Conservation (phyloP, 495 filamentous ascomycete genomes). For the Aspergillus leporis region DNA sequence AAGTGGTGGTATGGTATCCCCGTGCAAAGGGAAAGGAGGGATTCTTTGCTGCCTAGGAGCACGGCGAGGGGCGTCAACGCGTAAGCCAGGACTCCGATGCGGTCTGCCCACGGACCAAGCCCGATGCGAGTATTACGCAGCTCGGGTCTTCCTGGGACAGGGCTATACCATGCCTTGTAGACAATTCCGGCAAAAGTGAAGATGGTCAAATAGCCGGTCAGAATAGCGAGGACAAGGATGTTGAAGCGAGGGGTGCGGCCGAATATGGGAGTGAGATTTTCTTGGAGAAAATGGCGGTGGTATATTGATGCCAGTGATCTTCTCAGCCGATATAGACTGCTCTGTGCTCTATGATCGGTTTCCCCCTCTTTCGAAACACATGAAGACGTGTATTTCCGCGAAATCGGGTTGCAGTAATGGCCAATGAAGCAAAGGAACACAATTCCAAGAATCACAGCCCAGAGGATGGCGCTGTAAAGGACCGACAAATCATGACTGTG, state of each 20-base stretch:
- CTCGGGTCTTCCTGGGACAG: conserved; percentile 46
- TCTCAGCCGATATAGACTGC: conserved; percentile 15
- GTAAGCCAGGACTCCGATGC: conserved; percentile 64
- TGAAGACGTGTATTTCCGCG: conserved; percentile 6
- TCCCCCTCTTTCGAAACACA: conserved; percentile 10
- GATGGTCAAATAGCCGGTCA: conserved; percentile 56
- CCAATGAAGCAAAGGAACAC: conserved; percentile 50
- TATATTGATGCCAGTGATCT: conserved; percentile 17
- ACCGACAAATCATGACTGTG: conserved; percentile 57
- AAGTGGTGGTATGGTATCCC: conserved; percentile 68
- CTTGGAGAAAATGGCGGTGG: conserved; percentile 41
- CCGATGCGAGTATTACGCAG: conserved; percentile 57
- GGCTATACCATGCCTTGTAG: conserved; percentile 61
- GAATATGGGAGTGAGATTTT: conserved; percentile 34
- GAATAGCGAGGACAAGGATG: conserved; percentile 49
- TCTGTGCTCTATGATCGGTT: conserved; percentile 11
- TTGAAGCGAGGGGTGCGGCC: conserved; percentile 44
- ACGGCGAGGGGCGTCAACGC: conserved; percentile 65
- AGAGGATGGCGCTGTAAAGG: conserved; percentile 62
- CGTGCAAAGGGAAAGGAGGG: conserved; percentile 59
- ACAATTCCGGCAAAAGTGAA: conserved; percentile 63
- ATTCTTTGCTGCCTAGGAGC: conserved; percentile 59
- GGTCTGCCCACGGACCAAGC: conserved; percentile 61
- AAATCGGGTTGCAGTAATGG: conserved; percentile 18
- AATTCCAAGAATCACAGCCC: conserved; percentile 54